These are phyloP conservation scores for Cotoneaster glaucophyllus DNA, from an alignment of 306 rosid species.

Conservation along the genomic window DNA sequence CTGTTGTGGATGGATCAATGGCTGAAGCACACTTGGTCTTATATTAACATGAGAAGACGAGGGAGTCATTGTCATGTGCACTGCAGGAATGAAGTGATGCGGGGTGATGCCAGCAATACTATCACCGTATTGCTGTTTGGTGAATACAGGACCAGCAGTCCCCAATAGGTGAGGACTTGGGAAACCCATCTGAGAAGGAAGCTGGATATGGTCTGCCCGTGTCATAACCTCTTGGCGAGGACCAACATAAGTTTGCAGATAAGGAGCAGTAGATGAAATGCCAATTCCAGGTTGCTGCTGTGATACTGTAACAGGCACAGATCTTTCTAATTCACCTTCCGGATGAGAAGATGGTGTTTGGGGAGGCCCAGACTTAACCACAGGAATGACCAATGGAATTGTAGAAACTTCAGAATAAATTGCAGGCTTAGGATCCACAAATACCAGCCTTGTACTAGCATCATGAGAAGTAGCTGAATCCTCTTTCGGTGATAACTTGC, in stretches of 20 bases:
- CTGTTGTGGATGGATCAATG: conserved; percentile 47
- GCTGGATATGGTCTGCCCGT: conserved; percentile 45
- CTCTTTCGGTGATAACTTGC: conserved; percentile 32
- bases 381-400: conserved; percentile 28
- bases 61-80: conserved; percentile 45
- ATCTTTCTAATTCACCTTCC: conserved; percentile 43
- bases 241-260: conserved; percentile 48
- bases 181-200: conserved; percentile 54
- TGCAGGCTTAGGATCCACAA: conserved; percentile 31
- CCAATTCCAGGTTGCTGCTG: conserved; percentile 50
- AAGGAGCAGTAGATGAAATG: conserved; percentile 38
- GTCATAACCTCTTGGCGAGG: conserved; percentile 44
- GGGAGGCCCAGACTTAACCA: conserved; percentile 30
- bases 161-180: conserved; percentile 46
- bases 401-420: conserved; percentile 32
- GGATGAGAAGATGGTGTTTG: conserved; percentile 33
- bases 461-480: conserved; percentile 37
- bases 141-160: conserved; percentile 31
- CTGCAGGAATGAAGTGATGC: conserved; percentile 45
- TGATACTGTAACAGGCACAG: conserved; percentile 32
- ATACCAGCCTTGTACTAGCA: conserved; percentile 28
- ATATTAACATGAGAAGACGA: conserved; percentile 43
- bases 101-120: conserved; percentile 33
- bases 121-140: conserved; percentile 49
- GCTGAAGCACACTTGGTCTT: conserved; percentile 44